phyloP scores from a whole-genome alignment of 306 rosid species.

The Lithocarpus polystachyus region DNA sequence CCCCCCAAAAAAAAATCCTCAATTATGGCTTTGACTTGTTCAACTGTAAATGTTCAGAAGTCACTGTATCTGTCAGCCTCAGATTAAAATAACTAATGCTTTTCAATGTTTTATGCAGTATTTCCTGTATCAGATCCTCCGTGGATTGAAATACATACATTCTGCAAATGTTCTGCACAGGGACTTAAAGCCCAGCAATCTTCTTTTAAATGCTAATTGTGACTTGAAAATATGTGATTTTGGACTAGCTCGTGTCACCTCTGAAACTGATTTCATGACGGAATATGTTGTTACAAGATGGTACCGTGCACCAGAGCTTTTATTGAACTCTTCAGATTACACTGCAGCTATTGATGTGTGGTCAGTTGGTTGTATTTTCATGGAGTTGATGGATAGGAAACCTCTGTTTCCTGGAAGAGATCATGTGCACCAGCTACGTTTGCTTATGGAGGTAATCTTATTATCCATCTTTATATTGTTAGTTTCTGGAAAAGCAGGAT shows the following conservation, averaged over 20 bases:
- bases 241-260: slow-evolving; percentile 96
- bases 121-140: slow-evolving; percentile 92
- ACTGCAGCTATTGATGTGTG: slow-evolving; percentile 98
- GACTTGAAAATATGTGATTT: slow-evolving; percentile 95
- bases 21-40: neutral
- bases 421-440: slow-evolving; percentile 90
- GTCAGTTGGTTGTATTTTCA: slow-evolving; percentile 97
- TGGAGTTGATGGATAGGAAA: slow-evolving; percentile 95
- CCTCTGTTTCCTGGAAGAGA: slow-evolving; percentile 97
- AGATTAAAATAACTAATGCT: neutral
- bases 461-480: slow-evolving; percentile 2
- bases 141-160: slow-evolving; percentile 96
- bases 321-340: slow-evolving; percentile 90
- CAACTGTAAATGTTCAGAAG: neutral
- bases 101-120: slow-evolving; percentile 49
- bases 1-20: too few species aligned
- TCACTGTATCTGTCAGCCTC: neutral
- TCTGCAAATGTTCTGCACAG: slow-evolving; percentile 96
- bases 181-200: slow-evolving; percentile 96
- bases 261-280: slow-evolving; percentile 96
- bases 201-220: slow-evolving; percentile 89
- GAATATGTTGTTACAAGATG: slow-evolving; percentile 96
- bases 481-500: neutral
- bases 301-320: slow-evolving; percentile 97
- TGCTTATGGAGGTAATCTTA: slow-evolving; percentile 85